A percentile compares a stretch with the other conserved stretches of the same genome.
phyloP scores from a whole-genome alignment of 257 asterid genomes.

The Leonotis leonurus region DNA sequence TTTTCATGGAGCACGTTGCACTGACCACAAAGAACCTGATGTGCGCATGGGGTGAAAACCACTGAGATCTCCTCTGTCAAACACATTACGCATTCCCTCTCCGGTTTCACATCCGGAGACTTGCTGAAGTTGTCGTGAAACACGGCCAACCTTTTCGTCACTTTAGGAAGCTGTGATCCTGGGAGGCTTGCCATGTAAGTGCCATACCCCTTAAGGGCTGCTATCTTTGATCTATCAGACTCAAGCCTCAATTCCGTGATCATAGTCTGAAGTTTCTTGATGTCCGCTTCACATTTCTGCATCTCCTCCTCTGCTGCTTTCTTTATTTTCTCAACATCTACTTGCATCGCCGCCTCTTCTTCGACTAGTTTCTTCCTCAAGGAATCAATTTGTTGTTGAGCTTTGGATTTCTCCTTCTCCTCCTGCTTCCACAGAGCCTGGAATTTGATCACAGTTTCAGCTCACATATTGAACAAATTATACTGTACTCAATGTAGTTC shows the following conservation, averaged over 20 bases:
- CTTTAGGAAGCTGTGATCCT: slow-evolving; percentile 23
- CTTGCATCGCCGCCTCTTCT: slow-evolving; percentile 24
- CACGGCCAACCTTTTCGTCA: slow-evolving; percentile 34
- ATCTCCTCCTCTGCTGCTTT: slow-evolving; percentile 31
- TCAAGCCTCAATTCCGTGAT: slow-evolving; percentile 39
- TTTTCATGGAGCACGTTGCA: slow-evolving; percentile 54
- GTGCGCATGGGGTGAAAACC: slow-evolving; percentile 79
- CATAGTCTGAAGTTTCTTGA: slow-evolving; percentile 33
- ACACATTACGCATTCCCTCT: slow-evolving; percentile 90
- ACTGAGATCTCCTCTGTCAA: slow-evolving; percentile 61
- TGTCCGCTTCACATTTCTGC: slow-evolving; percentile 29
- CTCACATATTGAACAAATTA: background rate
- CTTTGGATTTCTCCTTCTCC: slow-evolving; percentile 40
- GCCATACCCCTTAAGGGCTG: slow-evolving; percentile 47
- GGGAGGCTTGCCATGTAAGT: slow-evolving; percentile 11
- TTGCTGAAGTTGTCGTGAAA: slow-evolving; percentile 28
- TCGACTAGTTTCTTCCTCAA: slow-evolving; percentile 33
- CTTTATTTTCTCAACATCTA: slow-evolving; percentile 35
- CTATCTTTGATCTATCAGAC: slow-evolving; percentile 42
- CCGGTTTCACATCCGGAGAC: slow-evolving; percentile 32
- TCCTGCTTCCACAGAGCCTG: slow-evolving; percentile 58
- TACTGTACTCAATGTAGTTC: background rate
- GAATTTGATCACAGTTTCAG: slow-evolving; percentile 12
- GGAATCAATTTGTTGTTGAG: slow-evolving; percentile 10
- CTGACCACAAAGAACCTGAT: slow-evolving; percentile 63